phyloP scores from a whole-genome alignment of 352 stramenopile genomes.

The Thraustotheca clavata region DNA sequence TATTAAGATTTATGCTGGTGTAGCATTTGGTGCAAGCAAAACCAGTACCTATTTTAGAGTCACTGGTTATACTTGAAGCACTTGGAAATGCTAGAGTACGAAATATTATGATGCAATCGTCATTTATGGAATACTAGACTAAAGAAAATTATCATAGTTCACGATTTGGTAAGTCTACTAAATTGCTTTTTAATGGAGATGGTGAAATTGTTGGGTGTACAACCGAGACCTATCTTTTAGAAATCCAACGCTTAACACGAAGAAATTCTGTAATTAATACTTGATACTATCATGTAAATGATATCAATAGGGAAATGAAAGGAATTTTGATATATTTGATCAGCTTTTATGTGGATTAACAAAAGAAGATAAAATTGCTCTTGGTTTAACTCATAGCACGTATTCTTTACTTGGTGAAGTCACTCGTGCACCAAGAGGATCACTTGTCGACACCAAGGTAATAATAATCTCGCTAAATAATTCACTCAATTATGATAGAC shows the following conservation, averaged over 20 bases:
- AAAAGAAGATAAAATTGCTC: background rate
- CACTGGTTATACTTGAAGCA: background rate
- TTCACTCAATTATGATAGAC: background rate
- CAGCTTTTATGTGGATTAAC: background rate
- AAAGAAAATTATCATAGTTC: background rate
- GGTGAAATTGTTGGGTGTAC: background rate
- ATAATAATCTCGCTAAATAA: background rate
- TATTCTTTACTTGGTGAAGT: background rate
- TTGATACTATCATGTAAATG: background rate
- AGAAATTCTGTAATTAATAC: background rate
- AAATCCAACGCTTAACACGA: background rate
- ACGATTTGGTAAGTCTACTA: background rate
- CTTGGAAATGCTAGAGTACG: conserved; percentile 8
- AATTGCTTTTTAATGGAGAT: background rate
- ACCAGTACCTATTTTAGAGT: background rate
- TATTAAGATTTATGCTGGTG: background rate
- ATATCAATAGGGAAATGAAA: background rate
- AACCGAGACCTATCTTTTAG: background rate
- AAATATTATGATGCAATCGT: background rate
- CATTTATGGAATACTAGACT: background rate
- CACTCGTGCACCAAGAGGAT: background rate
- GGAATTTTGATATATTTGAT: background rate
- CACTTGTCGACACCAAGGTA: background rate
- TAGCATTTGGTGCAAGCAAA: background rate
- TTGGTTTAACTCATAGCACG: background rate